Conservation (phyloP, 1,139 yeast genomes). For the Meyerozyma guilliermondii region DNA sequence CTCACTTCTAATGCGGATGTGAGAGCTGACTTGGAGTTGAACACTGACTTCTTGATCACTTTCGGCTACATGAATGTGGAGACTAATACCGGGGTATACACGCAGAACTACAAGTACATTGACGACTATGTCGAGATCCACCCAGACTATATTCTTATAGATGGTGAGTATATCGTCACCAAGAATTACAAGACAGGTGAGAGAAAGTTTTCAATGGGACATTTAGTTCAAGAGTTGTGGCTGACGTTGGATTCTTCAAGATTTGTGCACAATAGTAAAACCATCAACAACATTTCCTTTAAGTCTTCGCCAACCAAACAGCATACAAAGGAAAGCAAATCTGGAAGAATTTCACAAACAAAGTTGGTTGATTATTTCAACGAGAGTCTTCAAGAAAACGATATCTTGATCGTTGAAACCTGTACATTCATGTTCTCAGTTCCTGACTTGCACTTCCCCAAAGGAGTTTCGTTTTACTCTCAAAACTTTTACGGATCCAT, state of each 20-base stretch:
- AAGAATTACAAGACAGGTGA: conserved; percentile 15
- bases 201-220: conserved; percentile 12
- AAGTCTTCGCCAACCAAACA: conserved; percentile 4
- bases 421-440: conserved; percentile 74
- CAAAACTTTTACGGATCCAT: conserved; percentile 78
- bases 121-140: conserved; percentile 24
- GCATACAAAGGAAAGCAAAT: neutral
- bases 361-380: conserved; percentile 28
- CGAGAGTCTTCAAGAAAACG: conserved; percentile 48
- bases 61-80: conserved; percentile 40
- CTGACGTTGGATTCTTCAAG: conserved; percentile 7
- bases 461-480: conserved; percentile 44
- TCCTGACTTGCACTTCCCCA: conserved; percentile 58
- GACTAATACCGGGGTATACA: conserved; percentile 9
- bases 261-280: conserved; percentile 5
- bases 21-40: conserved; percentile 23
- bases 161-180: conserved; percentile 17
- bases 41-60: conserved; percentile 45
- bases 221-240: conserved; percentile 10
- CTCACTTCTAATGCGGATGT: conserved; percentile 18
- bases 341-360: conserved; percentile 10
- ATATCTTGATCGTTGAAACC: conserved; percentile 67
- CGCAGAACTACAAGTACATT: conserved; percentile 17
- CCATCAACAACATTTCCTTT: conserved; percentile 8
- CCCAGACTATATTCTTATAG: conserved; percentile 30